phyloP scores from a whole-genome alignment of 2,329 filamentous ascomycete genomes.

The Fusarium liriodendri region DNA sequence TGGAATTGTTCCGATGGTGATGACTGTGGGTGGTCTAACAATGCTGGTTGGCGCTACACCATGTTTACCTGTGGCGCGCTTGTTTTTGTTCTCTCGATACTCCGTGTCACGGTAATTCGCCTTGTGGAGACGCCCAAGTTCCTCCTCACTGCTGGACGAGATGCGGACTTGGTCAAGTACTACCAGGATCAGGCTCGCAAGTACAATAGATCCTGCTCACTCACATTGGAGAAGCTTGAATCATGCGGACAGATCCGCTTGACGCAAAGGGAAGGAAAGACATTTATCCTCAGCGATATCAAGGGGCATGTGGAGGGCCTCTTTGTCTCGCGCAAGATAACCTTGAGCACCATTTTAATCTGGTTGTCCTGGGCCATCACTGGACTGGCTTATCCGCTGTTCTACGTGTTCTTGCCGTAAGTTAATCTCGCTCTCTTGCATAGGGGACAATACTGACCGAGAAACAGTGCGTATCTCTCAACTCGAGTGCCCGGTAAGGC shows the following conservation, averaged over 20 bases:
- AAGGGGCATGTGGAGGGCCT: conserved; percentile 7
- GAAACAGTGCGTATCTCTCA: conserved; percentile 4
- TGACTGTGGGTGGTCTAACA: neutral
- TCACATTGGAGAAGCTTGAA: neutral
- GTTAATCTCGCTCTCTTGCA: neutral
- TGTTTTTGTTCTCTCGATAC: conserved; percentile 10
- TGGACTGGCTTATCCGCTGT: conserved; percentile 79
- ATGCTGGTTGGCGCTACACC: conserved; percentile 19
- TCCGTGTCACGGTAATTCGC: conserved; percentile 12
- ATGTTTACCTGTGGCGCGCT: conserved; percentile 26
- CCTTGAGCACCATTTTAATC: conserved; percentile 11
- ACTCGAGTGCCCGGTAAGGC: neutral
- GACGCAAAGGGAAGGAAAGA: conserved; percentile 44
- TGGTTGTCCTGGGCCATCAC: conserved; percentile 59
- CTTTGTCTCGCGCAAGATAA: conserved; percentile 17
- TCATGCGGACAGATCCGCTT: conserved; percentile 45
- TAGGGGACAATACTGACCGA: neutral
- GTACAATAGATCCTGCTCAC: conserved; percentile 10
- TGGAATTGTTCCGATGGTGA: conserved; percentile 3
- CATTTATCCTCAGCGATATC: neutral
- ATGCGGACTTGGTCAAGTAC: conserved; percentile 6
- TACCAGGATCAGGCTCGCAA: conserved; percentile 8
- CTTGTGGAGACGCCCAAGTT: conserved; percentile 17
- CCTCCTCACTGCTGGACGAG: neutral
- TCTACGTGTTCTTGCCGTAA: conserved; percentile 63